Evolutionary conservation across 148 eudicot species (phyloP).

Genomic region (Mesembryanthemum crystallinum): DNA sequence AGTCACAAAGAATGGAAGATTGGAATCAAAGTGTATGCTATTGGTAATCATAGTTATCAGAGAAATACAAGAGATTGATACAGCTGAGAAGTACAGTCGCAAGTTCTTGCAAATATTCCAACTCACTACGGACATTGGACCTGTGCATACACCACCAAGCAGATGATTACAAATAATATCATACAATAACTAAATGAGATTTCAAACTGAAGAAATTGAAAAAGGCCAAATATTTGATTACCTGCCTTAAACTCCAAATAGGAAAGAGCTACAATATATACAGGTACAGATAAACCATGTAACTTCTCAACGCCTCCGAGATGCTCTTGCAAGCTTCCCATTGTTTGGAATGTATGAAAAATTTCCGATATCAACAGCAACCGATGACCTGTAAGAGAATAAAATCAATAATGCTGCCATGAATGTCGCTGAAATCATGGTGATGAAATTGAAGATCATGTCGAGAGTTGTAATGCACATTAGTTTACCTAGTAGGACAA

Average conservation of each 20-base stretch:
- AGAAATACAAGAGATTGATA: too few relatives aligned
- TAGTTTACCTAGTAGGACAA: slow-evolving; percentile 41
- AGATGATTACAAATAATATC: too few relatives aligned
- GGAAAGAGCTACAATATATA: not conserved
- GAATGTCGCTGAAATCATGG: not conserved
- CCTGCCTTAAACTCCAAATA: too few relatives aligned
- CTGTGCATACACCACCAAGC: too few relatives aligned
- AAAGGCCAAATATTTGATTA: too few relatives aligned
- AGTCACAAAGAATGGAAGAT: not conserved
- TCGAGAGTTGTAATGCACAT: not conserved
- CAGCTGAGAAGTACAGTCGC: too few relatives aligned
- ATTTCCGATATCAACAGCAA: slow-evolving; percentile 49
- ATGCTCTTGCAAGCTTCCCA: slow-evolving; percentile 29
- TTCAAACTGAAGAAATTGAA: too few relatives aligned
- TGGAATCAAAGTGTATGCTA: not conserved
- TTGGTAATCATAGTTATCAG: not conserved
- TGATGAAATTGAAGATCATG: not conserved
- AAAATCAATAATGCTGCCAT: not conserved
- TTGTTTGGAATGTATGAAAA: slow-evolving; percentile 52
- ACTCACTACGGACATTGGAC: too few relatives aligned
- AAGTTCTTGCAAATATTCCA: too few relatives aligned
- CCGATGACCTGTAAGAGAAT: slow-evolving; percentile 37
- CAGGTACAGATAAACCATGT: not conserved
- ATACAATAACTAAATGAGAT: too few relatives aligned
- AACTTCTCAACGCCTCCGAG: slow-evolving; percentile 26